These are phyloP conservation scores for Saccharomycopsis fermentans DNA, from an alignment of 805 yeast species.

Conservation along the genomic window DNA sequence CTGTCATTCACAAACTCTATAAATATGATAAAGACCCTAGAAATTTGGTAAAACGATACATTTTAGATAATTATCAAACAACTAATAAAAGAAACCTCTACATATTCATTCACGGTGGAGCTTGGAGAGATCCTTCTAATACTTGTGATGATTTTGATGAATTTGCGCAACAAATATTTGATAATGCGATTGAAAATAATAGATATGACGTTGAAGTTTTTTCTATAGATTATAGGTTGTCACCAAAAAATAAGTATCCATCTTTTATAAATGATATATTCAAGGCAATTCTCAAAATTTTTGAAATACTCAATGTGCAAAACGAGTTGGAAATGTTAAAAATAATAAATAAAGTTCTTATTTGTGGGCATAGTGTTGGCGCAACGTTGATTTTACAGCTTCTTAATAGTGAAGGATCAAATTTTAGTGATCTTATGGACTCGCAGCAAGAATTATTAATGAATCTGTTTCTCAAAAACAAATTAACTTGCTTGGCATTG, in stretches of 20 bases:
- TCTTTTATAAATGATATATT: constrained; percentile 47
- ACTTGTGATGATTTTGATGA: constrained; percentile 45
- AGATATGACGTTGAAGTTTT: constrained; percentile 21
- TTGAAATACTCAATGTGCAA: constrained; percentile 12
- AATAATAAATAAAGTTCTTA: constrained; percentile 5
- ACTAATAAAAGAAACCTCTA: constrained; percentile 4
- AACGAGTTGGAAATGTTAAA: not conserved
- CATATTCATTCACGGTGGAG: constrained; percentile 78
- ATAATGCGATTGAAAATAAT: constrained; percentile 4
- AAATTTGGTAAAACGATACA: not conserved
- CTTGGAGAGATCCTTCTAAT: constrained; percentile 67
- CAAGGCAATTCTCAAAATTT: constrained; percentile 28
- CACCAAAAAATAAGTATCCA: constrained; percentile 57
- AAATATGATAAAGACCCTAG: not conserved
- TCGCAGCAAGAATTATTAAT: not conserved
- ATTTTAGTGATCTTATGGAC: not conserved
- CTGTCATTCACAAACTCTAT: not conserved
- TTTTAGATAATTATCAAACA: not conserved
- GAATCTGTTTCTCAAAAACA: not conserved
- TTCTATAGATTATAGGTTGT: constrained; percentile 54
- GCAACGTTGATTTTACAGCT: constrained; percentile 54
- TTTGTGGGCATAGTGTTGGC: constrained; percentile 78
- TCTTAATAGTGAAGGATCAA: constrained; percentile 23
- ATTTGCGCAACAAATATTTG: constrained; percentile 20
- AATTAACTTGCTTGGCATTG: constrained; percentile 25